Conservation (phyloP, 176 grass and related monocot species). For the Aegilops umbellulata region DNA sequence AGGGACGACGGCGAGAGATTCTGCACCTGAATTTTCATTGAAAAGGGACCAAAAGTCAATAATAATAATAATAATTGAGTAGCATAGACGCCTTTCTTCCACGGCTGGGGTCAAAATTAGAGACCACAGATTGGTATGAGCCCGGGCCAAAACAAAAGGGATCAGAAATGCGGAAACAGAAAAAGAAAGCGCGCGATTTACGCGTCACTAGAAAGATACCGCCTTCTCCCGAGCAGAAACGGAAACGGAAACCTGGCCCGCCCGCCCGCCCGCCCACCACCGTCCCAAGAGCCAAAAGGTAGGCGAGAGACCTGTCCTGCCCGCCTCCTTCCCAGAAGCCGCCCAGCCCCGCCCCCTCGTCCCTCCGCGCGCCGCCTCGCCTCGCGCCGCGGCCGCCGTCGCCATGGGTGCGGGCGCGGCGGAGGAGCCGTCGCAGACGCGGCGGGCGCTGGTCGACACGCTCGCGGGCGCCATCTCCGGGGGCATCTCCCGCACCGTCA, state of each 20-base stretch:
- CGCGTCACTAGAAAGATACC: background rate
- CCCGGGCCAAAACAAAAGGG: too few relatives aligned
- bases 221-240: background rate
- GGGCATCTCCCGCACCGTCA: constrained; percentile 86
- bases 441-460: constrained; percentile 67
- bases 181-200: too few relatives aligned
- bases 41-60: too few relatives aligned
- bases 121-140: background rate
- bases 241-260: background rate
- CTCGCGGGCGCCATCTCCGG: constrained; percentile 83
- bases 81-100: too few relatives aligned
- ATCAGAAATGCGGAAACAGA: too few relatives aligned
- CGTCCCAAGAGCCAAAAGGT: constrained; percentile 20
- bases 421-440: constrained; percentile 69
- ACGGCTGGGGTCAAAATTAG: background rate
- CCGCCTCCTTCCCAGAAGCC: background rate
- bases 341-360: background rate
- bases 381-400: background rate
- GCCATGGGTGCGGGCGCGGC: background rate
- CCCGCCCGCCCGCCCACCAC: background rate
- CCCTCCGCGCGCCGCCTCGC: background rate
- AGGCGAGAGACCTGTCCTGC: background rate
- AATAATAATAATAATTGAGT: too few relatives aligned
- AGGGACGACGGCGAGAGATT: too few relatives aligned
- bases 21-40: too few relatives aligned